These are phyloP conservation scores for Trichosanthes truncata DNA, from an alignment of 306 rosid species.

Conservation along the genomic window DNA sequence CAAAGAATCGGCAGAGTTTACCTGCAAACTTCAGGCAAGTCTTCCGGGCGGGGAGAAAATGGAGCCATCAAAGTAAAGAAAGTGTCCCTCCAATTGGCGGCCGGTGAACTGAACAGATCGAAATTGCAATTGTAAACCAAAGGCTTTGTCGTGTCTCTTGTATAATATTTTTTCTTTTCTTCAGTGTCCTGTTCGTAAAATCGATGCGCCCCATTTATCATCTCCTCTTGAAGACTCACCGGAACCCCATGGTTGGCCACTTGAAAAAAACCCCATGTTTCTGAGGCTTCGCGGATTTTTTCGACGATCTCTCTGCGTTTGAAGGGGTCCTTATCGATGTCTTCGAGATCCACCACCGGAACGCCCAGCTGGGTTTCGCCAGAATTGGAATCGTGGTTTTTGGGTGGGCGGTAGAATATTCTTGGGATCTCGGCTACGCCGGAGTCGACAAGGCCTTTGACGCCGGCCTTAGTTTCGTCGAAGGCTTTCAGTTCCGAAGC, in stretches of 20 bases:
- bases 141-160: slow-evolving; percentile 1
- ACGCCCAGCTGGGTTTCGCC: slow-evolving; percentile 16
- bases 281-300: slow-evolving; percentile 18
- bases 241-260: slow-evolving; percentile 38
- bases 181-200: slow-evolving; percentile 30
- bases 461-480: slow-evolving; percentile 31
- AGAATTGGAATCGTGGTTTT: not conserved
- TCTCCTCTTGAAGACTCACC: slow-evolving; percentile 17
- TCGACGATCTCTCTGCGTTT: slow-evolving; percentile 19
- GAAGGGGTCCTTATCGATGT: slow-evolving; percentile 3
- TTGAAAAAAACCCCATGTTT: slow-evolving; percentile 44
- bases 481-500: slow-evolving; percentile 18
- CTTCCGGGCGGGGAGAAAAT: slow-evolving; percentile 16
- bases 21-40: slow-evolving; percentile 2
- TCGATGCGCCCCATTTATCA: slow-evolving; percentile 20
- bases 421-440: slow-evolving; percentile 23
- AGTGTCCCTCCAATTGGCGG: slow-evolving; percentile 42
- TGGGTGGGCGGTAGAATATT: slow-evolving; percentile 19
- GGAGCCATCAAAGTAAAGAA: slow-evolving; percentile 17
- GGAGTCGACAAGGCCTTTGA: slow-evolving; percentile 30
- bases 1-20: not conserved
- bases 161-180: slow-evolving; percentile 23
- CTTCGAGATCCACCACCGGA: slow-evolving; percentile 37
- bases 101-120: slow-evolving; percentile 16
- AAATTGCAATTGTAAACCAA: slow-evolving; percentile 20